phyloP scores from a whole-genome alignment of 768 basidiomycete species.

The Boletus huronensis region DNA sequence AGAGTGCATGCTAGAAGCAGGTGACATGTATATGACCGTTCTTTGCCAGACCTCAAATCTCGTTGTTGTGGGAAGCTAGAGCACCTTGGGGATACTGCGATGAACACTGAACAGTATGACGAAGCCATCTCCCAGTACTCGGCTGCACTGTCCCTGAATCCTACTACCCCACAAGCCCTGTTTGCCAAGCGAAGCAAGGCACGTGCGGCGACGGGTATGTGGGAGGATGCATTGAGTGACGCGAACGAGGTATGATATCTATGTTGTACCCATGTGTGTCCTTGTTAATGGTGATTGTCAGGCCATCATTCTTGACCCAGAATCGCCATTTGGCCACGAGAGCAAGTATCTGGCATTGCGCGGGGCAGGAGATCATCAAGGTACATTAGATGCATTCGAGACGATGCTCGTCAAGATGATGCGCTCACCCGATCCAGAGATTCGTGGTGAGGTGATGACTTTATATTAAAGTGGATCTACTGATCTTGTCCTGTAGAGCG shows the following conservation, averaged over 20 bases:
- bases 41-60: neutral
- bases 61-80: neutral
- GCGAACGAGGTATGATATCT: neutral
- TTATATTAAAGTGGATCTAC: neutral
- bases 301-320: neutral
- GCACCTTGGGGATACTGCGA: neutral
- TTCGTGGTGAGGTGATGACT: neutral
- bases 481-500: neutral
- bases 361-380: neutral
- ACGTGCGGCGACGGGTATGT: neutral
- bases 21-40: neutral
- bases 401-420: constrained; percentile 1
- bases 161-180: no score
- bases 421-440: neutral
- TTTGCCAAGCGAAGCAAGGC: neutral
- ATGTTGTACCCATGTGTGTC: neutral
- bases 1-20: neutral
- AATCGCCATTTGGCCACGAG: neutral
- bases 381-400: neutral
- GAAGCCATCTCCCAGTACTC: neutral
- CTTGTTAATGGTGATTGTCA: neutral
- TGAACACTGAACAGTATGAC: neutral
- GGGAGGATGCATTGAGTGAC: neutral
- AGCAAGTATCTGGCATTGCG: neutral
- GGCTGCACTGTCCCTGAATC: neutral